Conservation (phyloP, 306 rosid species). For the Ochetophila trinervis region DNA sequence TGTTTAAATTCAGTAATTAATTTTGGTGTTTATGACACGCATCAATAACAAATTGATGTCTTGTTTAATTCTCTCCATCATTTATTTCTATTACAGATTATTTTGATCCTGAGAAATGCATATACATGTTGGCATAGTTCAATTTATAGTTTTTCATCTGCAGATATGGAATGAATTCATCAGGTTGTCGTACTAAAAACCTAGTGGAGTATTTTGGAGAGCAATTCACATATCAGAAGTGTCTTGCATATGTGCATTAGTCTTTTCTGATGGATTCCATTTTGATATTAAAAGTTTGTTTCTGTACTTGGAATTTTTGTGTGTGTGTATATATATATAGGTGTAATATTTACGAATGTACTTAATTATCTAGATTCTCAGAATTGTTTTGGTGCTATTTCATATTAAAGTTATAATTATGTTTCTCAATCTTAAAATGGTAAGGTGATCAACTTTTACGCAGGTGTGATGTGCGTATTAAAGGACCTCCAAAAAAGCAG, state of each 20-base stretch:
- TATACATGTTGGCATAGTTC: neutral
- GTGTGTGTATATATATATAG: too few species aligned
- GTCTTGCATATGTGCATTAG: constrained; percentile 56
- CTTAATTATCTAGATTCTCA: neutral
- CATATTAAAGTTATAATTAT: neutral
- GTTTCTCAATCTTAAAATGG: neutral
- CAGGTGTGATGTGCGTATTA: constrained; percentile 84
- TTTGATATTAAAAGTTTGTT: neutral
- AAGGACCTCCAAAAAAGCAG: constrained; percentile 72
- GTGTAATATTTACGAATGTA: neutral
- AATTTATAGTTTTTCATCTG: constrained; percentile 12
- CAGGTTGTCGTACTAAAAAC: constrained; percentile 71
- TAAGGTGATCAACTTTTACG: constrained; percentile 6
- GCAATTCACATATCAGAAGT: constrained; percentile 52
- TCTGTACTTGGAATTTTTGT: neutral
- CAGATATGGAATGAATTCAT: constrained; percentile 86
- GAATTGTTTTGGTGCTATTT: neutral
- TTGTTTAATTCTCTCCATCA: neutral
- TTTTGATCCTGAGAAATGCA: neutral
- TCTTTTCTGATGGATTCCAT: neutral
- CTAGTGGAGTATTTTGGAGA: constrained; percentile 93
- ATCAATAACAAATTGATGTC: constrained; percentile 24
- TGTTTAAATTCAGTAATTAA: too few species aligned
- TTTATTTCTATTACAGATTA: neutral
- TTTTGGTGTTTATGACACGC: too few species aligned